Conservation (phyloP, 768 basidiomycete species). For the Filobasidium wieringae region DNA sequence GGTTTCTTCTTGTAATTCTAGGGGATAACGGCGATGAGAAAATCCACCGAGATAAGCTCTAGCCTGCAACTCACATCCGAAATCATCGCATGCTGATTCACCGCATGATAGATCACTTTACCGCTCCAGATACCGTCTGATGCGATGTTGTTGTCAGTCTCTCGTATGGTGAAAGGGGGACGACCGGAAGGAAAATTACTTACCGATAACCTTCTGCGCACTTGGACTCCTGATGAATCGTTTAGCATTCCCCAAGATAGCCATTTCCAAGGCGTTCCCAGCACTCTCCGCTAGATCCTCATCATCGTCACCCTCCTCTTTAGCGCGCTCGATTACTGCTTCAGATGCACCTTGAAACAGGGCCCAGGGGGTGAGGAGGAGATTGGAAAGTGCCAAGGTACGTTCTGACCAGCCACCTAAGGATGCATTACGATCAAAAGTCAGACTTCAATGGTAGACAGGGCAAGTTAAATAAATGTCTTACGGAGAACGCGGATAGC, state of each 20-base stretch:
- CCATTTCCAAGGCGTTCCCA: conserved; percentile 81
- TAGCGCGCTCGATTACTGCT: conserved; percentile 26
- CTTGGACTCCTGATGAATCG: conserved; percentile 78
- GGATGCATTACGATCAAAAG: background rate
- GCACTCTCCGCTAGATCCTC: conserved; percentile 43
- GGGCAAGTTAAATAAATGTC: conserved; percentile 19
- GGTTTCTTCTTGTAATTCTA: conserved; percentile 89
- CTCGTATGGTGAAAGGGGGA: conserved; percentile 57
- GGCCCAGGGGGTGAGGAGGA: conserved; percentile 37
- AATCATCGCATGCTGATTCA: conserved; percentile 72
- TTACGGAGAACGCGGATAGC: conserved; percentile 67
- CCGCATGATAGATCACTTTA: conserved; percentile 61
- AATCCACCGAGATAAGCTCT: background rate
- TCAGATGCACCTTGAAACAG: conserved; percentile 37
- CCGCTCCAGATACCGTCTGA: conserved; percentile 44
- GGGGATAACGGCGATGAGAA: background rate
- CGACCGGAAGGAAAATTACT: conserved; percentile 1
- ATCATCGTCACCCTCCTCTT: conserved; percentile 34
- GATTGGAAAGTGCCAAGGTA: conserved; percentile 32
- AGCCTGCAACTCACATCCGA: conserved; percentile 54
- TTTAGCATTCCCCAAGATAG: conserved; percentile 75
- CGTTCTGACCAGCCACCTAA: conserved; percentile 39
- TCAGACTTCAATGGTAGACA: too few relatives aligned
- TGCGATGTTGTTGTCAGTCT: conserved; percentile 24
- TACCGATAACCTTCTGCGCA: conserved; percentile 78